Evolutionary conservation across 2,329 filamentous ascomycete species (phyloP).

Genomic region (Sporothrix pallida): DNA sequence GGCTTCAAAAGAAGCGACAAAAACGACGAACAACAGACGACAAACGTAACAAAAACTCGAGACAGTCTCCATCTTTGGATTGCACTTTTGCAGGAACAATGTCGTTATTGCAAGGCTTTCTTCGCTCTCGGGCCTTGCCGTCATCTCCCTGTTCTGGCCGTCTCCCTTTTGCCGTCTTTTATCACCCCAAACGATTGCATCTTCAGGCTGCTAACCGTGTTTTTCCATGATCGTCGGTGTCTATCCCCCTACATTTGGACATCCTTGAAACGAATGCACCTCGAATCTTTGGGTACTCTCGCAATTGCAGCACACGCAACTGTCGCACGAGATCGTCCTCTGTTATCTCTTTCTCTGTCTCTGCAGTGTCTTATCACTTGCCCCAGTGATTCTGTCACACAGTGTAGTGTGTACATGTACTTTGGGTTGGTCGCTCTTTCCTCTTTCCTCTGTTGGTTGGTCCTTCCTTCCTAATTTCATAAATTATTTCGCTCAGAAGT

Average conservation of each 20-base stretch:
- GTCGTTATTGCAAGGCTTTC: constrained; percentile 20
- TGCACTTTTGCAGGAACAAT: constrained; percentile 20
- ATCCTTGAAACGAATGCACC: neutral
- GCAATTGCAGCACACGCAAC: neutral
- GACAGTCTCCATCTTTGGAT: neutral
- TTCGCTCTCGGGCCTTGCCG: neutral
- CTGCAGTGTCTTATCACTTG: constrained; percentile 3
- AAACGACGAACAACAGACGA: neutral
- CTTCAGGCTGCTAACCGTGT: constrained; percentile 15
- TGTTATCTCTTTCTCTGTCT: neutral
- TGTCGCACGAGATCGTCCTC: constrained; percentile 13
- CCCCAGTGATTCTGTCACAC: constrained; percentile 2
- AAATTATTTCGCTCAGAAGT: constrained; percentile 19
- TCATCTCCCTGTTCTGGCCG: neutral
- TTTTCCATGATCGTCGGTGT: constrained; percentile 21
- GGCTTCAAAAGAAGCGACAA: neutral
- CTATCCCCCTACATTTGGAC: neutral
- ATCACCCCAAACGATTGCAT: neutral
- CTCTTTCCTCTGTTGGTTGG: neutral
- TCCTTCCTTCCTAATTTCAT: neutral
- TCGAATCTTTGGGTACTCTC: neutral
- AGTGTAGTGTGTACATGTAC: neutral
- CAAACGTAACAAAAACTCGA: neutral
- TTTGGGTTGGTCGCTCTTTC: neutral
- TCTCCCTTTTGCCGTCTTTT: neutral